A percentile compares a stretch with the other conserved stretches of the same genome.
These are phyloP conservation scores for Penicillium desertorum DNA, from an alignment of 495 filamentous ascomycete species.

Conservation along the genomic window DNA sequence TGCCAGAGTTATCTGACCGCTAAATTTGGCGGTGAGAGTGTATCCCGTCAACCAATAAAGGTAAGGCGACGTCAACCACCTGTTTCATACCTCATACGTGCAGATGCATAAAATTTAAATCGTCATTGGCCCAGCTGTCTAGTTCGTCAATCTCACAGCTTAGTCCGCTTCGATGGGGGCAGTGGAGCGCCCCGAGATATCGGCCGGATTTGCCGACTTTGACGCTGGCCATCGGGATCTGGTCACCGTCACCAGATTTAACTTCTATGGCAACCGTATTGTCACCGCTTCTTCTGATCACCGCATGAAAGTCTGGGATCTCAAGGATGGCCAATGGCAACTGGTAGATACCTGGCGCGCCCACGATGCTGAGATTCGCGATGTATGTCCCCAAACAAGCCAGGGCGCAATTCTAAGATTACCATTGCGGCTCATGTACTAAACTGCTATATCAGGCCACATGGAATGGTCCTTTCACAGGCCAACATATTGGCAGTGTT, in stretches of 20 bases:
- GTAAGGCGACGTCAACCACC: constrained; percentile 27
- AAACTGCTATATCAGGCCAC: constrained; percentile 56
- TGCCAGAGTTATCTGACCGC: constrained; percentile 35
- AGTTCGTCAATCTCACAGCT: constrained; percentile 14
- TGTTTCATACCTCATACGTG: constrained; percentile 32
- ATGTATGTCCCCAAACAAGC: constrained; percentile 54
- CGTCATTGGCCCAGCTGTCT: constrained; percentile 26
- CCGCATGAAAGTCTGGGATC: constrained; percentile 88
- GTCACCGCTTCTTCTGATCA: constrained; percentile 91
- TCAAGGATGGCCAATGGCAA: constrained; percentile 74
- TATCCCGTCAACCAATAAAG: constrained; percentile 25
- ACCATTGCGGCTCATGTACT: constrained; percentile 13
- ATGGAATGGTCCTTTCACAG: constrained; percentile 69
- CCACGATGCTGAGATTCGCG: constrained; percentile 86
- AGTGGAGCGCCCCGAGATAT: constrained; percentile 34
- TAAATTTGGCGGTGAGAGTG: constrained; percentile 18
- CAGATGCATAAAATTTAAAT: constrained; percentile 23
- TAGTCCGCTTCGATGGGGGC: constrained; percentile 24
- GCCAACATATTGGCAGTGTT: constrained; percentile 65
- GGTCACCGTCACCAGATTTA: constrained; percentile 54
- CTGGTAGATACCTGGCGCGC: constrained; percentile 86
- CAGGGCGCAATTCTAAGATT: not conserved
- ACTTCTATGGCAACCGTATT: constrained; percentile 85
- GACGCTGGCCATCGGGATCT: constrained; percentile 63
- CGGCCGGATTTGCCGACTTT: constrained; percentile 61